Percentiles rank a stretch among this genome's conserved stretches.
phyloP scores from a whole-genome alignment of 208 protist genomes.

The Leishmania martiniquensis region DNA sequence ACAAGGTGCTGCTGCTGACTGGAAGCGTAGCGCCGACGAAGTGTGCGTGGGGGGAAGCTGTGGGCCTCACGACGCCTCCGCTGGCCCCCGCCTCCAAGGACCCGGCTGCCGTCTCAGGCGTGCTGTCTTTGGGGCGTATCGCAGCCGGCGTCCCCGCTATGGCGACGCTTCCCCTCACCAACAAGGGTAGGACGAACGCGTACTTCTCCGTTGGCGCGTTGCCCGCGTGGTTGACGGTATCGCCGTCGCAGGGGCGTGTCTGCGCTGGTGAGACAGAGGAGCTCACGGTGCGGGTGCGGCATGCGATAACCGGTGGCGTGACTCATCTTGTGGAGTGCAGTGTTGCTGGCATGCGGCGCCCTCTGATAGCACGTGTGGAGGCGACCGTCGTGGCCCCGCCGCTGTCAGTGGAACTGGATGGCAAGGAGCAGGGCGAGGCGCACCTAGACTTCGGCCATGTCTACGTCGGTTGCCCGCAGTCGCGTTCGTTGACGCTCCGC shows the following conservation, averaged over 20 bases:
- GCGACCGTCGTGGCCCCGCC: slow-evolving; percentile 74
- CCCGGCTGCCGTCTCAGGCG: slow-evolving; percentile 29
- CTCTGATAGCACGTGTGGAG: slow-evolving; percentile 65
- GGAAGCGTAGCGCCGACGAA: slow-evolving; percentile 69
- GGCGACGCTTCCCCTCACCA: slow-evolving; percentile 56
- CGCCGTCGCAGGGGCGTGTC: slow-evolving; percentile 69
- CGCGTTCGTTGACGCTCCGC: slow-evolving; percentile 55
- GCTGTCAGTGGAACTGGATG: slow-evolving; percentile 54
- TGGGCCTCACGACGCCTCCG: slow-evolving; percentile 7
- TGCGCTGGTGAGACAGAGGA: slow-evolving; percentile 70
- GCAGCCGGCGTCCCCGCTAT: slow-evolving; percentile 60
- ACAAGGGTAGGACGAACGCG: slow-evolving; percentile 64
- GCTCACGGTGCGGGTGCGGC: slow-evolving; percentile 58
- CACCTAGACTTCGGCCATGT: slow-evolving; percentile 88
- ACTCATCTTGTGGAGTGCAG: slow-evolving; percentile 49
- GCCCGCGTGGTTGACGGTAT: slow-evolving; percentile 69
- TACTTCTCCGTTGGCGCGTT: slow-evolving; percentile 79
- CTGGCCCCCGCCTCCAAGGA: slow-evolving; percentile 6
- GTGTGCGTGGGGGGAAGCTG: slow-evolving; percentile 53
- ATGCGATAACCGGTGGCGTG: slow-evolving; percentile 37
- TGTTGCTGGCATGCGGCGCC: slow-evolving; percentile 83
- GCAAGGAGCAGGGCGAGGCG: slow-evolving; percentile 65
- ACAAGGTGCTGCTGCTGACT: slow-evolving; percentile 60
- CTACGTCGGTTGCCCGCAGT: slow-evolving; percentile 68
- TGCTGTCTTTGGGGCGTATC: slow-evolving; percentile 75